Base-by-base conservation (phyloP, 2,329 filamentous ascomycete species). In the Trematosphaeria pertusa region DNA sequence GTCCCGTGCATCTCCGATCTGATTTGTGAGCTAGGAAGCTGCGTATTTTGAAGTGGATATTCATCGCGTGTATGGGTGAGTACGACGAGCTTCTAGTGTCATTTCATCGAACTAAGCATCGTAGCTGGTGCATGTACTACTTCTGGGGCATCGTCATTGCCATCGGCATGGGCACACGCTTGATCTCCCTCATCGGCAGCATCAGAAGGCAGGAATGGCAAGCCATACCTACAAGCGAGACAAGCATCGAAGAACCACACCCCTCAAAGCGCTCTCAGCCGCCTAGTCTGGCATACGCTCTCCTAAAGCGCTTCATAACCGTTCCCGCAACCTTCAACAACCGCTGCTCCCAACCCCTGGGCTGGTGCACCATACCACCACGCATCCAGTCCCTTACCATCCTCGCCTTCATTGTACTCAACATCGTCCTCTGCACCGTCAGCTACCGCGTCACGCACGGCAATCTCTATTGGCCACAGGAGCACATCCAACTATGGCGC, bases 361-460 rank as follows among this genome's bases (percentile, higher is more conserved):
- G 73, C 5, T 75, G 72, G 53, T 75, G 72, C 50, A 78, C 75
- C 1, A 73, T 81, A 26, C 77, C 79, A 2, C 76, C 75, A 1
- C 74, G 79, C 9, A 65, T 77, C 0, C 78, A 81, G 43, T 72
- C 72, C 4, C 50, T 81, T 1, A 65, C 77, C 2, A 70, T 81
- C 3, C 24, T 68, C 1, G 52, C 71, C 0, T 81, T 78, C 51
- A 75, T 78, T 58, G 9, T 71, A 2, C 46, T 82, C 8, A 80
- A 76, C 38, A 59, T 74, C 3, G 40, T 74, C 3, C 52, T 81
- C 2, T 78, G 73, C 30, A 64, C 67, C 12, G 64, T 76, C n/a
- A 72, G 67, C 6, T 81, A 82, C 52, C 67, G 71, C 4, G 56
- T 75, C 0, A 77, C 78, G 9, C 46, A 64, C 3, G 75, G 72